These are phyloP conservation scores for Linum tenue DNA, from an alignment of 345 rosid genomes.

Conservation along the genomic window DNA sequence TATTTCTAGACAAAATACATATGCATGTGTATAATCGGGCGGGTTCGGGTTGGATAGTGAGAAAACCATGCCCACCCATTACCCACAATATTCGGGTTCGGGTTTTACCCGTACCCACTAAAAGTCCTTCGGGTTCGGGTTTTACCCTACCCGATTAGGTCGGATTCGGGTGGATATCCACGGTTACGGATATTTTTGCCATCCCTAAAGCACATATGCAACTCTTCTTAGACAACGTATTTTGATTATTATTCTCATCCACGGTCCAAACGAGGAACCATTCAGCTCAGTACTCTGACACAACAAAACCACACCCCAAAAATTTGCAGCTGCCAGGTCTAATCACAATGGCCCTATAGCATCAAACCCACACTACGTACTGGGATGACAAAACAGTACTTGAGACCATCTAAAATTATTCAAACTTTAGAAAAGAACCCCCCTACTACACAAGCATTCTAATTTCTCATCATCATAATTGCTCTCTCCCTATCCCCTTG, in stretches of 20 bases:
- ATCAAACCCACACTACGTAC: conserved; percentile 7
- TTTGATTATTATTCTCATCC: conserved; percentile 11
- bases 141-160: too few relatives aligned
- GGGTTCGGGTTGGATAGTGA: too few relatives aligned
- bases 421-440: conserved; percentile 8
- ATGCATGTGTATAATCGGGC: too few relatives aligned
- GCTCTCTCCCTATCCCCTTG: background rate
- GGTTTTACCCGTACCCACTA: too few relatives aligned
- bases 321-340: conserved; percentile 10
- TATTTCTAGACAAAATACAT: too few relatives aligned
- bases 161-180: too few relatives aligned
- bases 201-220: background rate
- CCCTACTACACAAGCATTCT: conserved; percentile 12
- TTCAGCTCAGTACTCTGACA: background rate
- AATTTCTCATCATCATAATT: conserved; percentile 11
- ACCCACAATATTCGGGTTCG: too few relatives aligned
- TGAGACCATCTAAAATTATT: conserved; percentile 20
- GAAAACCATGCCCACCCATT: too few relatives aligned
- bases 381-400: conserved; percentile 9
- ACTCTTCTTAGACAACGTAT: background rate
- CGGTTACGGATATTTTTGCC: too few relatives aligned
- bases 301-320: conserved; percentile 14
- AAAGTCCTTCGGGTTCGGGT: too few relatives aligned
- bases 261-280: background rate
- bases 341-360: background rate